Percentiles rank a stretch among this genome's conserved stretches.
Conservation (phyloP, 345 rosid species). For the Camelina laxa region DNA sequence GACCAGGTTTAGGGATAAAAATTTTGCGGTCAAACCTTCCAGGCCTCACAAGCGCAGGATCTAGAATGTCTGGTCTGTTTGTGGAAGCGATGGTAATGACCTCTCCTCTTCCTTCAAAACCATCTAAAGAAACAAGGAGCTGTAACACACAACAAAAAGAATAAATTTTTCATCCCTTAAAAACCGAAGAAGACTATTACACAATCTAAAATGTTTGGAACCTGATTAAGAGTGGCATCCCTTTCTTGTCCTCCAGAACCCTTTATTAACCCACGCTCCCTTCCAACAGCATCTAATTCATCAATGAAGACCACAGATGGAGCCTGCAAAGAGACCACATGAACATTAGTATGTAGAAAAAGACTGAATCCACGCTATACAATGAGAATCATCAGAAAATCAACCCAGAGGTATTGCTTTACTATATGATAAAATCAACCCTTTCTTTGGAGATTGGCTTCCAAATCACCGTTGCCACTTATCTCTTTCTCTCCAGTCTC, state of each 20-base stretch:
- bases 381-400: conserved; percentile 6
- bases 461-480: no score
- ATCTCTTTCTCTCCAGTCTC: no score
- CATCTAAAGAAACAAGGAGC: conserved; percentile 95
- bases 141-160: conserved; percentile 41
- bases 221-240: conserved; percentile 98
- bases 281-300: conserved; percentile 96
- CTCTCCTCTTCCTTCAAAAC: conserved; percentile 97
- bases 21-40: conserved; percentile 90
- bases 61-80: conserved; percentile 93
- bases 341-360: conserved; percentile 16
- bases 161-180: neutral
- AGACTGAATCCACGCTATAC: neutral
- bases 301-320: conserved; percentile 94
- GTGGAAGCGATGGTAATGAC: conserved; percentile 96
- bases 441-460: no score
- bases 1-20: conserved; percentile 84
- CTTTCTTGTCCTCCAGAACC: conserved; percentile 99
- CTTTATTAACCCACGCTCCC: conserved; percentile 92
- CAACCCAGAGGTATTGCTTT: neutral
- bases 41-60: conserved; percentile 94
- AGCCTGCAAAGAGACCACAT: conserved; percentile 53
- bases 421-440: neutral
- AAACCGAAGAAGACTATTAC: neutral
- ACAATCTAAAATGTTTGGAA: conserved; percentile 31